These are phyloP conservation scores for Rhododendron vialii DNA, from an alignment of 148 eudicot species.

Conservation along the genomic window DNA sequence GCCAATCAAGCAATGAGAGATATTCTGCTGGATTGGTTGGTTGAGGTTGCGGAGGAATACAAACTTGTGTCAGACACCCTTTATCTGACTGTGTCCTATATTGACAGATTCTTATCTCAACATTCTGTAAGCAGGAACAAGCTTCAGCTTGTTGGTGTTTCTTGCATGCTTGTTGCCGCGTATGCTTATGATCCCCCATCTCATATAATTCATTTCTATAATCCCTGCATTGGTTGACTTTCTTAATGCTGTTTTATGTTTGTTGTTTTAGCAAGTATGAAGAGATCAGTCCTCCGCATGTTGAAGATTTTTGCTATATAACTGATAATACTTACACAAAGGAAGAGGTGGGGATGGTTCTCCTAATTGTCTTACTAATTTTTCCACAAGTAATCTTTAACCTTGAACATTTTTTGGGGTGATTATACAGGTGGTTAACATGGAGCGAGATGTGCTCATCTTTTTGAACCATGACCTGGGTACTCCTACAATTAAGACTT, in stretches of 20 bases:
- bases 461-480: slow-evolving; percentile 28
- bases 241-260: neutral
- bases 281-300: slow-evolving; percentile 54
- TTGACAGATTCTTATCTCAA: slow-evolving; percentile 41
- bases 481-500: slow-evolving; percentile 53
- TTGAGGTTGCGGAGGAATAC: slow-evolving; percentile 36
- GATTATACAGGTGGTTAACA: slow-evolving; percentile 36
- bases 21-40: neutral
- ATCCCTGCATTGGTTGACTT: neutral
- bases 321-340: slow-evolving; percentile 18
- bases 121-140: neutral
- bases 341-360: neutral
- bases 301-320: slow-evolving; percentile 54
- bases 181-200: neutral
- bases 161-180: neutral
- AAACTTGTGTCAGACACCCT: slow-evolving; percentile 56
- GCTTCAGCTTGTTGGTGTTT: slow-evolving; percentile 4
- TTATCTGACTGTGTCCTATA: slow-evolving; percentile 40
- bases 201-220: neutral
- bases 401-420: neutral
- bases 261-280: slow-evolving; percentile 46
- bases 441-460: slow-evolving; percentile 37
- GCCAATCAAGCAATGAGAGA: neutral
- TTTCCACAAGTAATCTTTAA: neutral
- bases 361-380: neutral